Percentiles rank a stretch among this genome's conserved stretches.
These are phyloP conservation scores for Phyllosticta citriasiana DNA, from an alignment of 2,329 filamentous ascomycete genomes.

Conservation along the genomic window DNA sequence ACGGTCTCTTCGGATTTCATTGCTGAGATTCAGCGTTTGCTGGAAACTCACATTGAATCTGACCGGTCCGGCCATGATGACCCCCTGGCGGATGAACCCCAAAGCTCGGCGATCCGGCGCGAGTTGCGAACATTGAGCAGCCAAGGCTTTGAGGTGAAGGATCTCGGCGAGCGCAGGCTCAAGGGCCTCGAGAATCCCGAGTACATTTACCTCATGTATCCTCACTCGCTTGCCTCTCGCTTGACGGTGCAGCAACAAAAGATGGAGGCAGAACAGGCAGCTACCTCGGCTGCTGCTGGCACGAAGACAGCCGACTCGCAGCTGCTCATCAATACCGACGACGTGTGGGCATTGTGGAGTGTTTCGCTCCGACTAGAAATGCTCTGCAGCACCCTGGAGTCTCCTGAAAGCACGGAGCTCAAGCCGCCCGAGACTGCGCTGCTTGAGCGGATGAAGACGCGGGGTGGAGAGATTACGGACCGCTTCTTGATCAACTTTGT, in stretches of 20 bases:
- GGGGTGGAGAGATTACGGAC: conserved; percentile 81
- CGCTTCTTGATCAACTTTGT: conserved; percentile 79
- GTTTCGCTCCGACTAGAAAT: conserved; percentile 84
- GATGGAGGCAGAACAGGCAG: conserved; percentile 36
- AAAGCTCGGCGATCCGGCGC: conserved; percentile 68
- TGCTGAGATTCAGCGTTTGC: conserved; percentile 81
- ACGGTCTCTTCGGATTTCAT: conserved; percentile 97
- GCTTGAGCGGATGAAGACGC: conserved; percentile 60
- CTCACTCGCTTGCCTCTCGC: conserved; percentile 74
- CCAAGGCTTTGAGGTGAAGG: conserved; percentile 93
- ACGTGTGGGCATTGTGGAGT: conserved; percentile 83
- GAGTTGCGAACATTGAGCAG: conserved; percentile 80
- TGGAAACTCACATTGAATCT: conserved; percentile 82
- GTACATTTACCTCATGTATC: conserved; percentile 90
- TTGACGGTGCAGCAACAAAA: conserved; percentile 57
- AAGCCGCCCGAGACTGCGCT: conserved; percentile 76
- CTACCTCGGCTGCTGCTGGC: conserved; percentile 42
- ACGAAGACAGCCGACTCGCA: conserved; percentile 52
- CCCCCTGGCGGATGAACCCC: conserved; percentile 62
- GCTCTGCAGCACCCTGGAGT: conserved; percentile 82
- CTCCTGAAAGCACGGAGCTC: conserved; percentile 50
- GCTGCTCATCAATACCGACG: conserved; percentile 71
- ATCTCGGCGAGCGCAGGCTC: conserved; percentile 86
- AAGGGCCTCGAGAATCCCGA: conserved; percentile 98
- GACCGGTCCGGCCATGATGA: conserved; percentile 66